Evolutionary conservation across 2,329 filamentous ascomycete species (phyloP).

Genomic region (Penicillium sp.): DNA sequence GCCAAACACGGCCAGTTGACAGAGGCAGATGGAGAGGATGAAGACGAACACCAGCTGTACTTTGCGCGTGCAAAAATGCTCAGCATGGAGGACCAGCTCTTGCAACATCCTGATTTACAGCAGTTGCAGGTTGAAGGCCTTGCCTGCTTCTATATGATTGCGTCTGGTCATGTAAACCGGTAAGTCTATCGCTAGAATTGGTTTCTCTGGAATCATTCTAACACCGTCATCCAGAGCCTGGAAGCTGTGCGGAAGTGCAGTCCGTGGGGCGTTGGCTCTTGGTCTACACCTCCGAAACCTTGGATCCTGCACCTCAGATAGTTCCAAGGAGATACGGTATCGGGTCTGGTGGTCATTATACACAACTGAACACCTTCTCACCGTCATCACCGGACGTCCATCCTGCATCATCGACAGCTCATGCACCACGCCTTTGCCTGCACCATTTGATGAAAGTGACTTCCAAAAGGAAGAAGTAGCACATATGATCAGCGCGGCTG

Average conservation of each 20-base stretch:
- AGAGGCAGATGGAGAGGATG: slow-evolving; percentile 34
- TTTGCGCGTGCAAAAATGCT: slow-evolving; percentile 41
- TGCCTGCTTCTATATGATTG: slow-evolving; percentile 41
- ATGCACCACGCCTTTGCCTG: slow-evolving; percentile 42
- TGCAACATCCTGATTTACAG: slow-evolving; percentile 42
- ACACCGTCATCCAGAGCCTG: slow-evolving; percentile 33
- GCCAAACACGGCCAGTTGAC: slow-evolving; percentile 39
- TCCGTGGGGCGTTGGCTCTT: slow-evolving; percentile 40
- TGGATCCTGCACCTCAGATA: slow-evolving; percentile 35
- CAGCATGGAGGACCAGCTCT: slow-evolving; percentile 37
- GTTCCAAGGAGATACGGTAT: slow-evolving; percentile 43
- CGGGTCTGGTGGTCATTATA: slow-evolving; percentile 46
- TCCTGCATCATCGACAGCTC: slow-evolving; percentile 41
- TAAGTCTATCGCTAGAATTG: slow-evolving; percentile 17
- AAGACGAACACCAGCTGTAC: slow-evolving; percentile 39
- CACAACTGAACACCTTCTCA: slow-evolving; percentile 41
- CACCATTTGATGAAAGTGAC: slow-evolving; percentile 40
- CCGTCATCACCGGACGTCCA: slow-evolving; percentile 44
- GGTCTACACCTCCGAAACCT: slow-evolving; percentile 43
- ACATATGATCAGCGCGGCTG: slow-evolving; percentile 24
- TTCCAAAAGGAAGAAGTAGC: slow-evolving; percentile 34
- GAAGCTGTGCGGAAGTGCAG: slow-evolving; percentile 40
- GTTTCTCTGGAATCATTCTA: neutral
- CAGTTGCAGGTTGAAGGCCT: slow-evolving; percentile 43
- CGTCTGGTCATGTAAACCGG: slow-evolving; percentile 43